A percentile compares a stretch with the other conserved stretches of the same genome.
Evolutionary conservation across 345 rosid genomes (phyloP).

Genomic region (Gossypium longicalyx): DNA sequence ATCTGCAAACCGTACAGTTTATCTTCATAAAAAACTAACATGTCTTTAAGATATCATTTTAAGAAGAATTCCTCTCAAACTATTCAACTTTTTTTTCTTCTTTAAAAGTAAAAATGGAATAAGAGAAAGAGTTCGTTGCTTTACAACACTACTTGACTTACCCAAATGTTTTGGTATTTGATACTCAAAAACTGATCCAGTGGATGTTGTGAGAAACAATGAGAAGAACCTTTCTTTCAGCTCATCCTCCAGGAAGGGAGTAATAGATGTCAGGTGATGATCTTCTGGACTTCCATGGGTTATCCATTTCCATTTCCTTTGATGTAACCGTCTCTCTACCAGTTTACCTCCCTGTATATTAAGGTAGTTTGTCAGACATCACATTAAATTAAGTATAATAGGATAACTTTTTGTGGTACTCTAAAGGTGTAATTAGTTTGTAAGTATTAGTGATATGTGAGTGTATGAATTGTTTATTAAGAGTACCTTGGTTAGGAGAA

Average conservation of each 20-base stretch:
- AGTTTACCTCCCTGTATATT: conserved; percentile 44
- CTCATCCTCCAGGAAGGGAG: conserved; percentile 45
- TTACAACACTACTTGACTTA: conserved; percentile 18
- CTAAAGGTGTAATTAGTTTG: not conserved
- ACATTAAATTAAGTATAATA: conserved; percentile 6
- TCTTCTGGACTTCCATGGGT: conserved; percentile 52
- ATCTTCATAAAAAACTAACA: not conserved
- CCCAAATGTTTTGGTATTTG: conserved; percentile 42
- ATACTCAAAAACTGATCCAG: conserved; percentile 49
- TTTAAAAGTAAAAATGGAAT: not conserved
- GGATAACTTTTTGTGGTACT: not conserved
- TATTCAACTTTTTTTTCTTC: not conserved
- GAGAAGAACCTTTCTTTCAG: conserved; percentile 34
- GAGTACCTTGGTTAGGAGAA: conserved; percentile 61
- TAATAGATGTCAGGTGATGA: conserved; percentile 48
- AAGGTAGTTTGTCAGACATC: conserved; percentile 3
- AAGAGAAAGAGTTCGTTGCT: not conserved
- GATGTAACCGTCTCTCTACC: conserved; percentile 49
- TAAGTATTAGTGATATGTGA: not conserved
- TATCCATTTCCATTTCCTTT: conserved; percentile 72
- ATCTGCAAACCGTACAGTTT: not conserved
- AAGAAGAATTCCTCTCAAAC: not conserved
- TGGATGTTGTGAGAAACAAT: conserved; percentile 44
- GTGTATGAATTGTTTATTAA: not conserved
- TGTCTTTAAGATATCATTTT: not conserved